These are phyloP conservation scores for Xylaria acuta DNA, from an alignment of 495 filamentous ascomycete genomes.

Conservation along the genomic window DNA sequence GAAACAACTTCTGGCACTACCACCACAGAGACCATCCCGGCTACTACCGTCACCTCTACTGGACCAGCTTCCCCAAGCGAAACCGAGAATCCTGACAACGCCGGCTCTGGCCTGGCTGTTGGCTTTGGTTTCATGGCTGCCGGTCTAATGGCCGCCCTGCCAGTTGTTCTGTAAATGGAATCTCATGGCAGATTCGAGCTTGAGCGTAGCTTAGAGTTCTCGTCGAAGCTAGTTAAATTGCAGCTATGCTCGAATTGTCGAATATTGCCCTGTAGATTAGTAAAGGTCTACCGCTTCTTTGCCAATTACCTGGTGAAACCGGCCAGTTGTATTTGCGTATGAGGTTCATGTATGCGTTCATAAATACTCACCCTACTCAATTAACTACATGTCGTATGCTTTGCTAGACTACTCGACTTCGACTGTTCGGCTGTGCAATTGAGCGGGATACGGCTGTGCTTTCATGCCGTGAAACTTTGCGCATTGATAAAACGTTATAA, in stretches of 20 bases:
- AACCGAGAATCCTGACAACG: constrained; percentile 5
- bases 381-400: neutral
- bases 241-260: neutral
- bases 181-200: neutral
- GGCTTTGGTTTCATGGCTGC: constrained; percentile 1
- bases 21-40: constrained; percentile 7
- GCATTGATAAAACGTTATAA: neutral
- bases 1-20: neutral
- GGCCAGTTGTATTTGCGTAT: neutral
- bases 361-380: neutral
- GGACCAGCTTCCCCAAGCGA: constrained; percentile 1
- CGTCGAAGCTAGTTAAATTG: neutral
- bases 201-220: neutral
- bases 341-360: neutral
- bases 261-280: neutral
- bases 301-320: neutral
- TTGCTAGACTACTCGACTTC: neutral
- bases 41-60: constrained; percentile 8
- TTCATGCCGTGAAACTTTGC: neutral
- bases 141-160: constrained; percentile 16
- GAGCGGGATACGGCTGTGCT: neutral
- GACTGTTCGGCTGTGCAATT: neutral
- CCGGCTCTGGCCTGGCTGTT: neutral
- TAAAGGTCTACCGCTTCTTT: neutral
- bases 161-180: neutral